Evolutionary conservation across 371 early-diverging fungal species (phyloP), one percentile per base, ranked within the genome.

Genomic region (Rhizopus sp.): DNA sequence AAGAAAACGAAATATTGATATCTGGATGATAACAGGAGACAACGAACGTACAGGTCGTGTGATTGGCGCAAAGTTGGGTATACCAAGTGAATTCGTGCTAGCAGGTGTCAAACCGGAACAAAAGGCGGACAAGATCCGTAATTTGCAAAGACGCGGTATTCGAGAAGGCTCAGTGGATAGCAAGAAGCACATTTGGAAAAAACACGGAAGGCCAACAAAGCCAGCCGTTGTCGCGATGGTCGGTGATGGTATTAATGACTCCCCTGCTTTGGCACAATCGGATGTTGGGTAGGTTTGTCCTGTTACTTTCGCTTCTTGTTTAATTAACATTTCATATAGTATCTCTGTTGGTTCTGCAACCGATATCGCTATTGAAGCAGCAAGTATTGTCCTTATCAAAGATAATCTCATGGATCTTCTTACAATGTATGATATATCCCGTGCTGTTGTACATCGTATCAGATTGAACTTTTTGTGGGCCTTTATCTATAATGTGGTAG

Each of bases 191-290:
- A 7, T 6, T 6, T 57, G 66, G 53, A 66, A 50, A 37, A 16
- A 87, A 85, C 84, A 83, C 83, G 40, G 81, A 82, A 16, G 64
- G 59, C 37, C 42, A 2, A n/a, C 42, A 83, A 85, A 57, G 7
- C 46, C 49, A 5, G 63, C 73, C 0, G 70, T 81, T 3, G 94
- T 98, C 13, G 97, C 94, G 8, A 94, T 98, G 95, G 88, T 96
- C 15, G 99, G 99, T 31, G 98, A 97, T 73, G 98, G 98, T 12
- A 94, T 95, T 66, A 97, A 96, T 64, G 98, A 96, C 73, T 88
- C 93, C 1, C 90, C 92, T 34, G 96, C 96, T 0, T 72, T 97
- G 4, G 93, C 91, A 13, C 88, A 87, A 66, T 88, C 96, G 5
- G 91, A 93, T 69, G 85, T 96, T 10, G 94, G 96, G 64, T 64